Evolutionary conservation across 1,284 basidiomycete species (phyloP), one percentile per base, ranked within the genome.

Genomic region (Exobasidium cylindrosporum): DNA sequence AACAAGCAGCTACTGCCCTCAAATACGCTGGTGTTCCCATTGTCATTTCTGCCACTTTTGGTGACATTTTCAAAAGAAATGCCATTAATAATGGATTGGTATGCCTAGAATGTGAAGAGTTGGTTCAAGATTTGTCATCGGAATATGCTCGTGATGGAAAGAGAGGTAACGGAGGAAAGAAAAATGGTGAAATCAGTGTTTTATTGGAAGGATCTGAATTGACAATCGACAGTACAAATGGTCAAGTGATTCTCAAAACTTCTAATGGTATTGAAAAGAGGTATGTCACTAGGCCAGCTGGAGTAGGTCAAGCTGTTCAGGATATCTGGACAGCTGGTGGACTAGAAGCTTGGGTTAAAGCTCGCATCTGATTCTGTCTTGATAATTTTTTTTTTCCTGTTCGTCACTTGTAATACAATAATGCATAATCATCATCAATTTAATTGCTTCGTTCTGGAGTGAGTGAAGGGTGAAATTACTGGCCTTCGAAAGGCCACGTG

Each of bases 61-160:
- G 96, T 17, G 96, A 98, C 81, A 97, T 98, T 72, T 99, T 97
- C 85, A 97, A 98, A 83, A 88, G 95, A 32, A 98, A 99, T 81
- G 89, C 92, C 14, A 98, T 98, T 83, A 98, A 98, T 83, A 98
- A 99, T 80, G 95, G 93, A 3, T 85, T 99, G 7, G 91, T 99
- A 63, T 97, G 95, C 77, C 81, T 97, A 56, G 95, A 97, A 82
- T 91, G 87, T 61, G 92, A 93, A 0, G 89, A 90, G 72, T 86
- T 99, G 54, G 89, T 98, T 24, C 83, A 85, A 29, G 92, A 96
- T 70, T 83, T 98, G 62, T 96, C 95, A 1, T 79, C 81, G 26
- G 80, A 83, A 58, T 92, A 89, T 77, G 89, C 87, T 0, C 87
- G 86, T 77, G 87, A 87, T 60, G 90, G 88, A 0, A 83, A 83